A percentile compares a stretch with the other conserved stretches of the same genome.
These are phyloP conservation scores for Penicillium nordicum DNA, from an alignment of 2,329 filamentous ascomycete genomes.

Conservation along the genomic window DNA sequence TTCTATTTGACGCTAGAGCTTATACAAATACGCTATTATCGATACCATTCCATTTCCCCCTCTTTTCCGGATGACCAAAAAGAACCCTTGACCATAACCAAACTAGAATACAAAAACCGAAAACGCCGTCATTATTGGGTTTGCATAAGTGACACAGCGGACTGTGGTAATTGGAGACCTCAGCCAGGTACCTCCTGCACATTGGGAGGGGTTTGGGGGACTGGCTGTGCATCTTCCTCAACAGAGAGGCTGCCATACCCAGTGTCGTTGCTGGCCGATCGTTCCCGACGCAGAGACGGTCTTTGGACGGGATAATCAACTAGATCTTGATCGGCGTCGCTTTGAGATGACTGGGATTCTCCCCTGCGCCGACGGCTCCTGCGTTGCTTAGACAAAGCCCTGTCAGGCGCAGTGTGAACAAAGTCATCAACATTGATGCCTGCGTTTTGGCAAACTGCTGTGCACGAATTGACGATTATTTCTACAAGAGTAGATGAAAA, in stretches of 20 bases:
- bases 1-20: not conserved
- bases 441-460: slow-evolving; percentile 33
- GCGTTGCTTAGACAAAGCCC: slow-evolving; percentile 24
- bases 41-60: not conserved
- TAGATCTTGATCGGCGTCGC: slow-evolving; percentile 20
- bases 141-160: not conserved
- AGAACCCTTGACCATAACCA: not conserved
- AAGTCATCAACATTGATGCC: slow-evolving; percentile 37
- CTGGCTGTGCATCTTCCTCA: slow-evolving; percentile 17
- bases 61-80: not conserved
- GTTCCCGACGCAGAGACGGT: slow-evolving; percentile 22
- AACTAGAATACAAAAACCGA: slow-evolving; percentile 5
- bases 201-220: slow-evolving; percentile 4
- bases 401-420: slow-evolving; percentile 22
- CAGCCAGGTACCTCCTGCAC: slow-evolving; percentile 11
- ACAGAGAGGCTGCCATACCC: slow-evolving; percentile 37
- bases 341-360: slow-evolving; percentile 13
- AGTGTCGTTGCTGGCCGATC: slow-evolving; percentile 39
- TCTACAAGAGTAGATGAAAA: slow-evolving; percentile 38
- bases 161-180: not conserved
- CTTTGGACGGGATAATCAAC: slow-evolving; percentile 4
- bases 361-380: slow-evolving; percentile 17
- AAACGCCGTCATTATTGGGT: slow-evolving; percentile 14
- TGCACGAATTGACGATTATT: slow-evolving; percentile 40
- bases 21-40: not conserved